These are phyloP conservation scores for Trypanosoma grayi DNA, from an alignment of 208 protist genomes.

Conservation along the genomic window DNA sequence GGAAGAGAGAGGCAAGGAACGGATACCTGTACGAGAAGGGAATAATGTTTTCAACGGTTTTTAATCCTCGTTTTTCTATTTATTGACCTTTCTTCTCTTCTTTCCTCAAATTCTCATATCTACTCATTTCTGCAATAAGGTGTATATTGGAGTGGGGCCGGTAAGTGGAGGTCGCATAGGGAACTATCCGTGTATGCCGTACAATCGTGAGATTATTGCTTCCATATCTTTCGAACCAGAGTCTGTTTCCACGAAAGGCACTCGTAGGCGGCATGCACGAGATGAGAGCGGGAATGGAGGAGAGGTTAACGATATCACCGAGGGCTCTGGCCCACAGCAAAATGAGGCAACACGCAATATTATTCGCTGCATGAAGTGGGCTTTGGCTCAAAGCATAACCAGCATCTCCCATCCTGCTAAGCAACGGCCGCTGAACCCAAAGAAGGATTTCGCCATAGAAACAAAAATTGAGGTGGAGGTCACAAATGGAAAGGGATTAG, in stretches of 20 bases:
- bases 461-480: constrained; percentile 51
- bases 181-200: constrained; percentile 30
- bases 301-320: constrained; percentile 15
- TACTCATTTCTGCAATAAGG: too few relatives aligned
- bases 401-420: constrained; percentile 85
- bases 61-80: too few relatives aligned
- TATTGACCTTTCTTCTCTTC: too few relatives aligned
- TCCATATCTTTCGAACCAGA: constrained; percentile 55
- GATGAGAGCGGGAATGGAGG: constrained; percentile 19
- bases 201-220: constrained; percentile 72
- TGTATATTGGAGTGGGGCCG: too few relatives aligned
- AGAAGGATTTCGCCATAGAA: constrained; percentile 79
- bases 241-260: background rate
- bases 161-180: too few relatives aligned
- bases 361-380: constrained; percentile 81
- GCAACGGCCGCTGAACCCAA: constrained; percentile 70
- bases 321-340: background rate
- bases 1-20: too few relatives aligned
- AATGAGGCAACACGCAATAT: constrained; percentile 57
- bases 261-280: background rate
- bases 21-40: too few relatives aligned
- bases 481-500: background rate
- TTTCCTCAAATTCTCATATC: too few relatives aligned
- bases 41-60: too few relatives aligned
- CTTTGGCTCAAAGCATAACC: constrained; percentile 64